These are phyloP conservation scores for Penicillium italicum DNA, from an alignment of 2,329 filamentous ascomycete genomes.

Conservation along the genomic window DNA sequence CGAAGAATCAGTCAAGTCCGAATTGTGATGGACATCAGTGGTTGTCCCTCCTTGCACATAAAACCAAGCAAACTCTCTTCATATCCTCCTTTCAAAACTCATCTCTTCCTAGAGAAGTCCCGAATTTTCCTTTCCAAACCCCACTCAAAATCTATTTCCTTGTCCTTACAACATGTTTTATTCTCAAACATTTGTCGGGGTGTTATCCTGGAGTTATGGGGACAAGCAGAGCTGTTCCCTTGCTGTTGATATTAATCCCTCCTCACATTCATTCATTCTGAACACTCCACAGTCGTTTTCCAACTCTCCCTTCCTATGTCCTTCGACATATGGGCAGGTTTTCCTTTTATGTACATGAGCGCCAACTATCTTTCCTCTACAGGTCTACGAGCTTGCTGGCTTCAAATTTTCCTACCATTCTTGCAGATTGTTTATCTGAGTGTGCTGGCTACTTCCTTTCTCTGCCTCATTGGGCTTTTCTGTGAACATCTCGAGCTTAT, in stretches of 20 bases:
- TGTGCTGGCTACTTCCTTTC: neutral
- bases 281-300: neutral
- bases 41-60: neutral
- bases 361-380: conserved; percentile 18
- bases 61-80: neutral
- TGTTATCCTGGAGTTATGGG: neutral
- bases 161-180: neutral
- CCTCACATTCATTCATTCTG: conserved; percentile 1
- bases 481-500: conserved; percentile 2
- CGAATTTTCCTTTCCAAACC: neutral
- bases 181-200: neutral
- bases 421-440: conserved; percentile 8
- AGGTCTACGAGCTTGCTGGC: neutral
- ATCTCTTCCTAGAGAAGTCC: neutral
- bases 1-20: conserved; percentile 18
- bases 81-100: neutral
- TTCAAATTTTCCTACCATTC: conserved; percentile 8
- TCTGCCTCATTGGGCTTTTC: neutral
- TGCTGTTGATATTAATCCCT: neutral
- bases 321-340: conserved; percentile 4
- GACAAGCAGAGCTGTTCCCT: conserved; percentile 2
- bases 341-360: conserved; percentile 23
- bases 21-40: conserved; percentile 19
- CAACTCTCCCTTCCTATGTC: neutral
- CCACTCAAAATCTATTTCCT: neutral